Evolutionary conservation across 305 asterid genomes (phyloP), one percentile per base, ranked within the genome.

Genomic region (Fraxinus angustifolia): DNA sequence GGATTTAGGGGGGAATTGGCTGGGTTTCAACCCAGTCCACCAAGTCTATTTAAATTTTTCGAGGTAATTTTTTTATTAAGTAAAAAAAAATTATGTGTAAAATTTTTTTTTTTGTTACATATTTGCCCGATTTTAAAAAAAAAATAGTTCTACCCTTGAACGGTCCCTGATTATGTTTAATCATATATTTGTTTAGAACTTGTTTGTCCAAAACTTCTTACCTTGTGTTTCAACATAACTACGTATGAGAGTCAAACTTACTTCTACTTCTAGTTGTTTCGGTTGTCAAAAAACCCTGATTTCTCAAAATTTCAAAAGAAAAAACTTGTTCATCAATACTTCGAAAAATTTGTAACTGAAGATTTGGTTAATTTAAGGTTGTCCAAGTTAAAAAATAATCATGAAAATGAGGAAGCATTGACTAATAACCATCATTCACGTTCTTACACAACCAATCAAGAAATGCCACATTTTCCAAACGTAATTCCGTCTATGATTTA

Each of bases 391-490:
- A 78, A 76, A 77, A 82, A 78, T 3, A 78, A 79, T 38, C 76
- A 83, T 77, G 86, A 62, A 50, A 75, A 77, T 56, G 65, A 73
- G 76, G 81, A 62, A 70, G 88, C 77, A 82, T 89, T 88, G 92
- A 89, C 90, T 45, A 60, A 81, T 42, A 31, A 30, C 31, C 90
- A 84, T 82, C 81, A 86, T 88, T 89, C 86, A 78, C 83, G 88
- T 71, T 86, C 77, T 67, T 8, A 81, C n/a, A 11, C 12, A 42
- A 30, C 89, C 80, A 83, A 79, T 82, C 30, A 62, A 35, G 83
- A 53, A 86, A 79, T 79, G 91, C 78, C 90, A 89, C 88, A 79
- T 86, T 77, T 77, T 33, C 80, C 83, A 86, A 81, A 74, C 87
- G 90, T 83, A 88, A 83, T 84, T 76, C 83, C 91, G 82, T 80